phyloP scores from a whole-genome alignment of 805 yeast genomes.

The Metschnikowia gelsemii region DNA sequence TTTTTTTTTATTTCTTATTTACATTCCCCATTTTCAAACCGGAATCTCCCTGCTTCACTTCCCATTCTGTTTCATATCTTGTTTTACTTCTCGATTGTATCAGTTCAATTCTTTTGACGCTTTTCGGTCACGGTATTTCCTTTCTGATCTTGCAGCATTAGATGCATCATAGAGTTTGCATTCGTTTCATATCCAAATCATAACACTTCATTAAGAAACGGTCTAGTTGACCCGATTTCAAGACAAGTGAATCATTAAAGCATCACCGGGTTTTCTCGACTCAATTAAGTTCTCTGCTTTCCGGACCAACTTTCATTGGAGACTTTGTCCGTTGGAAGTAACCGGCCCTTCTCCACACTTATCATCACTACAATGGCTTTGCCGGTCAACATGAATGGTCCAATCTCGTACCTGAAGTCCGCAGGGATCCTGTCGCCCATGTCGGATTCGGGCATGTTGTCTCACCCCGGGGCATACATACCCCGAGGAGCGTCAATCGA shows the following conservation, averaged over 20 bases:
- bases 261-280: too few relatives aligned
- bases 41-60: too few relatives aligned
- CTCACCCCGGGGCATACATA: constrained; percentile 6
- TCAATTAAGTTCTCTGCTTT: too few relatives aligned
- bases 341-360: background rate
- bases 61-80: too few relatives aligned
- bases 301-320: too few relatives aligned
- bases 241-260: too few relatives aligned
- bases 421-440: constrained; percentile 1
- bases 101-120: too few relatives aligned
- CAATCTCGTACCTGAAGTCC: constrained; percentile 2
- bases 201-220: too few relatives aligned
- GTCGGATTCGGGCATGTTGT: background rate
- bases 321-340: background rate
- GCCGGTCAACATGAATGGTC: constrained; percentile 5
- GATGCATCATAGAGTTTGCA: constrained; percentile 5
- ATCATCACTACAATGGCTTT: background rate
- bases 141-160: constrained; percentile 4
- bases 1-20: background rate
- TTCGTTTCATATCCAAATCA: background rate
- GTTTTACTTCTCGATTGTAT: too few relatives aligned
- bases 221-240: too few relatives aligned
- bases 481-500: constrained; percentile 10
- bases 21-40: background rate
- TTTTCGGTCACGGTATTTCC: too few relatives aligned